Evolutionary conservation across 2,329 filamentous ascomycete species (phyloP), one percentile per base, ranked within the genome.

Genomic region (Fusarium pseudonygamai): DNA sequence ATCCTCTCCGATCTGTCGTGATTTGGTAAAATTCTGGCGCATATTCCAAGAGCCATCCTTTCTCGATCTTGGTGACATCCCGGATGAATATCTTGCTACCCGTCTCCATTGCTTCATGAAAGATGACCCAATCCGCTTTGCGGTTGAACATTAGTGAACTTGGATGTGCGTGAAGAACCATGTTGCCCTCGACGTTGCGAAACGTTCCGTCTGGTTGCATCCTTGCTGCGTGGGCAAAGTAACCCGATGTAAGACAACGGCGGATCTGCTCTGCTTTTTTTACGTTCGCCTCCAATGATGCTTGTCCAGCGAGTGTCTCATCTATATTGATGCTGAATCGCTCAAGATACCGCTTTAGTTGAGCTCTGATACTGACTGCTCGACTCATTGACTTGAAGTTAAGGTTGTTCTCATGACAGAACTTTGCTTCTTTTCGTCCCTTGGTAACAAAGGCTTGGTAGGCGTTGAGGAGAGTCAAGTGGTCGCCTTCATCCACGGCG

Each of bases 141-240:
- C 95, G 91, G 82, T 97, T 97, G 85, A 98, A 98, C 91, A 98
- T 94, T 75, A 98, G 84, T 43, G 93, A 97, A 79, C 91, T 97
- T 2, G 96, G 96, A 82, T 99, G 96, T 28, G 95, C 94, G 84
- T 97, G 89, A 60, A 98, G 85, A 9, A 91, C 89, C 57, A 92
- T 92, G 43, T 90, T 91, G 36, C 94, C 94, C 69, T 92, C 91
- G n/a, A 97, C 91, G 57, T 94, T 96, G 75, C 89, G 90, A 81
- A 97, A 98, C 9, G 90, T 95, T 20, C 96, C 96, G 84, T 98
- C 96, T 0, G 93, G 88, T 81, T 97, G 94, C 95, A 98, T 98
- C 79, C 92, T 91, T 49, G 96, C 96, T 8, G 94, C 95, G 80
- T 98, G 94, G 2, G 95, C 92, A 83, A 98, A 99, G 83, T 94